Base-by-base conservation (phyloP, 2,329 filamentous ascomycete species). In the Macrophomina tecta region DNA sequence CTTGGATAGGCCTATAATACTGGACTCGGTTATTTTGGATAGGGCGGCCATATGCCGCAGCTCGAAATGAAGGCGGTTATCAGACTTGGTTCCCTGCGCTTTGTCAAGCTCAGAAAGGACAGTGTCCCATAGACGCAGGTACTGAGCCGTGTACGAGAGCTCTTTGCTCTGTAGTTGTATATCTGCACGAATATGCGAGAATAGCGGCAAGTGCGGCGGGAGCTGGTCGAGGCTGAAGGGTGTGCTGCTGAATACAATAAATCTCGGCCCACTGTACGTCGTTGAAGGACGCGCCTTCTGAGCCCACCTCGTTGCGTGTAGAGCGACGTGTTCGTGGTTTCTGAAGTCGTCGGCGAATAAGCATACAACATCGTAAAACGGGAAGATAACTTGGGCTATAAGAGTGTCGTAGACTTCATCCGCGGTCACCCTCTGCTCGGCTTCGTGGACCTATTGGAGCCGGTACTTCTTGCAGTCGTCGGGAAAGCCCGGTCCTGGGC, bases 371-470 rank as follows among this genome's bases (percentile, higher is more conserved):
- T 71, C 16, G n/a, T 65, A 30, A 38, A 71, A 71, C 8, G 58
- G 34, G 18, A 70, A 56, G 12, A 71, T 51, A 36, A 71, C 64
- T 38, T 16, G 66, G 9, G 68, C 28, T 9, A 71, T 34, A 5
- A 68, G 55, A 12, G 32, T 68, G 42, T 70, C 42, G 45, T 48
- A 48, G 45, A 48, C 18, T 18, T 48, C 45, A 16, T 48, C 45
- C 16, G 8, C 16, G 6, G 7, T 48, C 18, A n/a, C 2, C 45
- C 93, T 48, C 45, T 48, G 45, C 45, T 48, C 16, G 16, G 45
- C 16, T 16, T n/a, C 18, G 9, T 18, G 4, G 12, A 18, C 12
- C 45, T 9, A 48, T 48, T 48, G 12, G 45, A 48, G 45, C 16
- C 14, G 45, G 16, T 48, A 48, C 16, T 18, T 48, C 18, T 18